Base-by-base conservation (phyloP, 768 basidiomycete genomes). In the Nidularia pulvinata region DNA sequence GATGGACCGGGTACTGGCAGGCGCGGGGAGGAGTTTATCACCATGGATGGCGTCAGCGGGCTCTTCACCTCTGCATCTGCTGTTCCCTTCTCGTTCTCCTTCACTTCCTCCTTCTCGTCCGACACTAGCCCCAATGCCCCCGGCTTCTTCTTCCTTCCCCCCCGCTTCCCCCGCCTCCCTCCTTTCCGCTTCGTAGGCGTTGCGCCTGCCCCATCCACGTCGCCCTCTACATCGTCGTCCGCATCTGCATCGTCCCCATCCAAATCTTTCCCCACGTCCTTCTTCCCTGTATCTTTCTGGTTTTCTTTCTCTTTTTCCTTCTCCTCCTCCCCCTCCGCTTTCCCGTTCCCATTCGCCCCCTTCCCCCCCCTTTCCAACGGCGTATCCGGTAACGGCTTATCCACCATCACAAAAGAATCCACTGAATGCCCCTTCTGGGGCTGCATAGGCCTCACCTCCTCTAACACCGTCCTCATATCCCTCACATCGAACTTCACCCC, bases 131-230 rank as follows among this genome's bases (percentile, higher is more conserved):
- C 70, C 73, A 49, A 74, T 76, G 33, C 56, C 54, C 33, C 59
- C 64, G 55, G 55, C 50, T 60, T 62, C 52, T 80, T 81, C 61
- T 80, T 83, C 65, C 81, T 82, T 67, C 79, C 80, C 52, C 79
- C 80, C 52, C 80, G 69, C 66, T 77, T 78, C 33, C 83, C 81
- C 52, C 84, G 71, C 39, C 78, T 66, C 0, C 61, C 68, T 59
- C 73, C 79, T 61, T 74, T 74, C 69, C 76, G 76, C 55, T 72
- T 79, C 0, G 80, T 77, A 4, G 75, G 72, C 1, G 72, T 72
- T 0, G 65, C 64, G 2, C 57, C 60, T n/a, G 67, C 69, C 5
- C 54, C 62, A 6, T 64, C 68, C 1, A 49, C 64, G 16, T 69
- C 71, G 6, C 58, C 63, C 3, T 55, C 65, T 2, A 57, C 60